Percentiles rank a stretch among this genome's conserved stretches.
Conservation (phyloP, 805 yeast species). For the Barnettozyma salicaria region DNA sequence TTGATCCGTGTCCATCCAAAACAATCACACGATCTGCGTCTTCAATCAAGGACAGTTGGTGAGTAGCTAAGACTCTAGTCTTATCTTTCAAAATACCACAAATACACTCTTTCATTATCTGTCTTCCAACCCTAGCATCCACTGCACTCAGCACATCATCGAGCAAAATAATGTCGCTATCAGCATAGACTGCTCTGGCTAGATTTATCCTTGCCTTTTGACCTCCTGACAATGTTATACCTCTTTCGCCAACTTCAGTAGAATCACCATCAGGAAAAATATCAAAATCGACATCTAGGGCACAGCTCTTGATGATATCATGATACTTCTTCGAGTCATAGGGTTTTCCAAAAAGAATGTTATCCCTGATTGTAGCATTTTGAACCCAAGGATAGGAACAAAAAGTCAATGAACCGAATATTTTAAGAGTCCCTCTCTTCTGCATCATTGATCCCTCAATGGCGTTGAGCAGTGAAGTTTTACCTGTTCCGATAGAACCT, state of each 20-base stretch:
- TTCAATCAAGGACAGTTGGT: constrained; percentile 66
- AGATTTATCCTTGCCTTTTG: constrained; percentile 78
- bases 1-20: constrained; percentile 55
- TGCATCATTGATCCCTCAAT: constrained; percentile 66
- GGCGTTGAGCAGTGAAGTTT: constrained; percentile 65
- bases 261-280: constrained; percentile 67
- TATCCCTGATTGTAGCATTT: constrained; percentile 70
- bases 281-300: constrained; percentile 57
- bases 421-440: constrained; percentile 42
- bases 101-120: constrained; percentile 65
- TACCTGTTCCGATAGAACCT: constrained; percentile 81
- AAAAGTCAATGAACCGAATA: constrained; percentile 46
- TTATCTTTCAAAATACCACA: constrained; percentile 47
- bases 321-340: constrained; percentile 47
- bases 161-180: constrained; percentile 57
- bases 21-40: constrained; percentile 67
- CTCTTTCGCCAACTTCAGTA: constrained; percentile 82
- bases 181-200: constrained; percentile 74
- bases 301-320: constrained; percentile 56
- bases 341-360: constrained; percentile 61
- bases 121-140: constrained; percentile 81
- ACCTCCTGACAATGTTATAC: constrained; percentile 84
- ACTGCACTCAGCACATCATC: constrained; percentile 85
- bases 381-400: constrained; percentile 81
- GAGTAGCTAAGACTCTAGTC: constrained; percentile 79